Evolutionary conservation across 495 filamentous ascomycete species (phyloP).

Genomic region (Lasiosphaeria hispida): DNA sequence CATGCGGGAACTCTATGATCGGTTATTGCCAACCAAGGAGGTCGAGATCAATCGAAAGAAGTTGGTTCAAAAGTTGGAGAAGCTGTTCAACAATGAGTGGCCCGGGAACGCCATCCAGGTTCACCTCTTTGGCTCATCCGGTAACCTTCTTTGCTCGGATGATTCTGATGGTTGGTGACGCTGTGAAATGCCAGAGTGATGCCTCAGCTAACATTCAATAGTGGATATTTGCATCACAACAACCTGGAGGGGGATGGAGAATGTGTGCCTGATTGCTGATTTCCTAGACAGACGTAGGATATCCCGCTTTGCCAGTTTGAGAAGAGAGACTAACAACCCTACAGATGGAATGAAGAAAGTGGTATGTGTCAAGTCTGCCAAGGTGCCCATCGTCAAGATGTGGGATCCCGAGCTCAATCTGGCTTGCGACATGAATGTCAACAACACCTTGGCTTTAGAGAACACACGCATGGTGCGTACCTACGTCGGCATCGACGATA

Average conservation of each 20-base stretch:
- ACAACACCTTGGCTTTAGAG: constrained; percentile 89
- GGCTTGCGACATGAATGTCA: constrained; percentile 98
- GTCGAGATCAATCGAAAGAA: constrained; percentile 71
- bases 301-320: background rate
- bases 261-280: constrained; percentile 82
- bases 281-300: constrained; percentile 77
- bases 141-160: constrained; percentile 90
- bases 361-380: constrained; percentile 87
- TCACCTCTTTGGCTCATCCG: constrained; percentile 93
- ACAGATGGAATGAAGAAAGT: constrained; percentile 94
- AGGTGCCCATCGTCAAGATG: constrained; percentile 97
- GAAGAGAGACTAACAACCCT: constrained; percentile 25
- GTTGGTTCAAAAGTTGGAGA: constrained; percentile 82
- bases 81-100: constrained; percentile 84
- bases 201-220: constrained; percentile 39
- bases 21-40: constrained; percentile 76
- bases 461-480: constrained; percentile 98
- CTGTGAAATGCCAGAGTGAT: background rate
- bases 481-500: constrained; percentile 89
- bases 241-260: constrained; percentile 74
- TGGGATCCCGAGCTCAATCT: constrained; percentile 92
- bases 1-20: constrained; percentile 79
- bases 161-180: constrained; percentile 83
- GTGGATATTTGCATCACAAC: constrained; percentile 98
- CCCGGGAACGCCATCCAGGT: constrained; percentile 87